Evolutionary conservation across 2,329 filamentous ascomycete genomes (phyloP), one percentile per base, ranked within the genome.

Genomic region (Neonectria magnoliae): DNA sequence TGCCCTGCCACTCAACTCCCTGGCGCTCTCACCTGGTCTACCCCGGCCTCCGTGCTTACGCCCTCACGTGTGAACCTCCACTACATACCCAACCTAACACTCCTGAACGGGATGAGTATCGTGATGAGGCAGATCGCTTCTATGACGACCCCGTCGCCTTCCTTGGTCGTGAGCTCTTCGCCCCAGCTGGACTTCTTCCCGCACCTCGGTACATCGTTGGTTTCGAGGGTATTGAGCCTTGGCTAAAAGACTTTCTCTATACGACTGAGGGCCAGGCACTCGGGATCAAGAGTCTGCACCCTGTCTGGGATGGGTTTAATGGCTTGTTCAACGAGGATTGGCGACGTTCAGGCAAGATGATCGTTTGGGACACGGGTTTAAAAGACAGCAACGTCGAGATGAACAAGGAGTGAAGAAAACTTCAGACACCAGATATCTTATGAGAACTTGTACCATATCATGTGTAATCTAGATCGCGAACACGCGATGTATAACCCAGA

Each of bases 1-100:
- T 94, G 86, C 96, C 96, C 10, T 99, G 96, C 81, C 96, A 99
- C 83, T 93, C 92, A 69, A 98, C 95, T 0, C 95, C 96, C 2
- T 98, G 96, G 95, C 91, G 94, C 73, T 94, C 91, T 16, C 92
- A 97, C 75, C 86, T 98, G 42, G 84, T 97, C 65, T 88, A 96
- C 75, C 88, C 93, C 0, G 81, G 83, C 31, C 88, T 98, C 57
- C 81, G 88, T 62, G 94, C 93, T 4, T 94, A 94, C 84, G 95
- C 94, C 0, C 83, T 98, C 16, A 91, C 92, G 6, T 99, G 96
- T 78, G 94, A 98, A 71, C 96, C 96, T 2, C 96, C 96, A 0
- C 81, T 99, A 13, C 81, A 90, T 72, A 87, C 88, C 0, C 76
- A 76, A 2, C 84, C 94, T 0, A 82, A 85, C 27, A 83, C 86